Evolutionary conservation across 176 grass and related monocot genomes (phyloP).

Genomic region (Microstegium vimineum): DNA sequence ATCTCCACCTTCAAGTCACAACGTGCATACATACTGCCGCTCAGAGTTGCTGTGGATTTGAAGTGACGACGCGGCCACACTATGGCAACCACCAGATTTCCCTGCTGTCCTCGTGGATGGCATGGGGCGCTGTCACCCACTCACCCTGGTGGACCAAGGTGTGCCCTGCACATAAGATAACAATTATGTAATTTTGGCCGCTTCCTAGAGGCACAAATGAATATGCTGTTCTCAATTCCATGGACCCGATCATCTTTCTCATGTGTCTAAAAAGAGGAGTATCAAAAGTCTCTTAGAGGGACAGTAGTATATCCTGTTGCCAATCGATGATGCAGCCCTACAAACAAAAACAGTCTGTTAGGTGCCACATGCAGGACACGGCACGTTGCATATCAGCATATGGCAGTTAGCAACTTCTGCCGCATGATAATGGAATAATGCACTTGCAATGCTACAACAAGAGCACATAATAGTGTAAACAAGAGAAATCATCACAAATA

Average conservation of each 20-base stretch:
- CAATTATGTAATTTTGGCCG: not conserved
- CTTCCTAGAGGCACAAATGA: not conserved
- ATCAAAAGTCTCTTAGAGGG: not conserved
- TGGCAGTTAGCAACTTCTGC: slow-evolving; percentile 13
- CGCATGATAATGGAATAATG: slow-evolving; percentile 5
- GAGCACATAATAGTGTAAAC: not conserved
- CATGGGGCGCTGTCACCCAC: slow-evolving; percentile 6
- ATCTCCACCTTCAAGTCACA: not conserved
- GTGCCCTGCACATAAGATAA: not conserved
- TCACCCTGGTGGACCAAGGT: not conserved
- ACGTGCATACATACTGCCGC: not conserved
- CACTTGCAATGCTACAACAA: not conserved
- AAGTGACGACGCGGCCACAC: not conserved
- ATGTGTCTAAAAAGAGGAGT: not conserved
- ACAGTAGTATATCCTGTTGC: not conserved
- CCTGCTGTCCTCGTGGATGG: not conserved
- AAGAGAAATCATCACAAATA: not conserved
- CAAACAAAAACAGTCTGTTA: slow-evolving; percentile 5
- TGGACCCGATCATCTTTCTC: not conserved
- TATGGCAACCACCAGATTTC: not conserved
- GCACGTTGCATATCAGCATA: not conserved
- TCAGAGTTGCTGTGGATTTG: not conserved
- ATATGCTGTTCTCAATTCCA: not conserved
- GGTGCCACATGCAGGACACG: slow-evolving; percentile 7
- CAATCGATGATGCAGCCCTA: not conserved